These are phyloP conservation scores for Aureobasidium sp. DNA, from an alignment of 2,329 filamentous ascomycete genomes.

Conservation along the genomic window DNA sequence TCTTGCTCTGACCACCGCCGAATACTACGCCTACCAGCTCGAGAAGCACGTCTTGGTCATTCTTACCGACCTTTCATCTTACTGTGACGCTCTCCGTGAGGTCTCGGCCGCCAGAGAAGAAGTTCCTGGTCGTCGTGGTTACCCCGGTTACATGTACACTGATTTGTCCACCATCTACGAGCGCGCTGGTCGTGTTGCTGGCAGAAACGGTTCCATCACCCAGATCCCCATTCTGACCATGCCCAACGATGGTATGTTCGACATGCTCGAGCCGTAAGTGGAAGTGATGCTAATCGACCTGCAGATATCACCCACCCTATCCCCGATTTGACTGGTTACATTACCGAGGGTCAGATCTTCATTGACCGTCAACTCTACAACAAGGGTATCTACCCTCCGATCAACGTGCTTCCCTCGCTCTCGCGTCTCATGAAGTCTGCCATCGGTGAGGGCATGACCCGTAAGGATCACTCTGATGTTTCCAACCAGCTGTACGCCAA, in stretches of 20 bases:
- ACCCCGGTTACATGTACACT: conserved; percentile 99
- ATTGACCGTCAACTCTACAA: conserved; percentile 90
- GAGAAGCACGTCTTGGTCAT: conserved; percentile 99
- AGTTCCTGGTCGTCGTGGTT: conserved; percentile 97
- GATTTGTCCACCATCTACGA: conserved; percentile 99
- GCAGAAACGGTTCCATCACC: conserved; percentile 96
- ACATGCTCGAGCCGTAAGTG: not conserved
- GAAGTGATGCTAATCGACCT: not conserved
- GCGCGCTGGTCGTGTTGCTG: conserved; percentile 92
- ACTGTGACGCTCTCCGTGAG: conserved; percentile 98
- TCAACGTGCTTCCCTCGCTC: conserved; percentile 95
- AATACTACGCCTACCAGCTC: conserved; percentile 99
- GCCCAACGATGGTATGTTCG: conserved; percentile 77
- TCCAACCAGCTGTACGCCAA: conserved; percentile 99
- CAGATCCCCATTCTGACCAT: conserved; percentile 99
- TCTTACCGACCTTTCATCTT: conserved; percentile 93
- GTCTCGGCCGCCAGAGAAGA: conserved; percentile 97
- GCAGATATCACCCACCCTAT: conserved; percentile 95
- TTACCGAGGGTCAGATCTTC: conserved; percentile 98
- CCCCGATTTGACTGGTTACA: conserved; percentile 97
- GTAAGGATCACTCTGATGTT: conserved; percentile 94
- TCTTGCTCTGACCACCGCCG: conserved; percentile 93
- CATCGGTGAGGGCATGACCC: conserved; percentile 94
- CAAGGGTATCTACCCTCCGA: conserved; percentile 96
- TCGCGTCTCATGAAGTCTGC: conserved; percentile 99